Evolutionary conservation across 768 basidiomycete genomes (phyloP), one percentile per base, ranked within the genome.

Genomic region (Kwoniella shandongensis): DNA sequence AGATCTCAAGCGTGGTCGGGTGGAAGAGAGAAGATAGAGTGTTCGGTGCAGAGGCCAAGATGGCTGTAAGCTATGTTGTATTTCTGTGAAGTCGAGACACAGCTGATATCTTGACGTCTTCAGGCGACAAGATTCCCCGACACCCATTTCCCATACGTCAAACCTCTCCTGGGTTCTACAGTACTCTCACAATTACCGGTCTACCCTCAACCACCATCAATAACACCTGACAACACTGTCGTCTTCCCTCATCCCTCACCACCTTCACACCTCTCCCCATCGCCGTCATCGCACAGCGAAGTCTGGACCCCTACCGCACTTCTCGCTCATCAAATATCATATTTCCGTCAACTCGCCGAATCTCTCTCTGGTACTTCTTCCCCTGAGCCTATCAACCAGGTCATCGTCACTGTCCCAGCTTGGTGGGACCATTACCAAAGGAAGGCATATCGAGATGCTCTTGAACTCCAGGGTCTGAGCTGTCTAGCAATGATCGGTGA

Each of bases 81-180:
- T 6, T 32, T 13, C 32, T 32, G 32, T 32, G 32, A 32, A n/a
- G 32, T 13, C 32, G 13, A 32, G 32, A 6, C 18, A 5, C 18
- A 20, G 51, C 18, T 40, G 49, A 23, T 42, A 17, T 22, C 17
- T 18, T 26, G 3, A 4, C 17, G 18, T 40, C 8, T 40, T 35
- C 66, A 97, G 94, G 91, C 92, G 7, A 87, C 91, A 23, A 85
- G 93, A 56, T 98, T 91, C 73, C 96, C 96, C 27, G 80, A 81
- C 36, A 88, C 93, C 69, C 86, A 90, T 1, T 96, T 90, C 77
- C 82, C 87, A 5, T 88, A 86, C 27, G 78, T 94, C 35, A 98
- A 98, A 78, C 82, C 86, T 51, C 82, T 96, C 23, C 85, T 89
- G 70, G 92, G 86, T 6, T 47, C 66, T 6, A 59, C 53, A 18